A percentile compares a stretch with the other conserved stretches of the same genome.
Evolutionary conservation across 1,284 basidiomycete genomes (phyloP).

Genomic region (Albatrellus sp.): DNA sequence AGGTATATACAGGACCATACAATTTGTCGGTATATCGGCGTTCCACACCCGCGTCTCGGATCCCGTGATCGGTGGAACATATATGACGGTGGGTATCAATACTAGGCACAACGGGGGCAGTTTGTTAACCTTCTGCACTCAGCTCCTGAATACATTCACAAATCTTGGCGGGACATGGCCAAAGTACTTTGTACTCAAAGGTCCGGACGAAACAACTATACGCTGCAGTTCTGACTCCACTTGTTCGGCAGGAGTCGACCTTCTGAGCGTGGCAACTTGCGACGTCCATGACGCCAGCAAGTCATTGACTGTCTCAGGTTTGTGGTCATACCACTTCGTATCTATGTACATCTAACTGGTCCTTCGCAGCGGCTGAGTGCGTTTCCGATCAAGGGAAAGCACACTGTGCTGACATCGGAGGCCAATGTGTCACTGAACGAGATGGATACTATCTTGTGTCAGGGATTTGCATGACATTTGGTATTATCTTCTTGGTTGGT

Average conservation of each 20-base stretch:
- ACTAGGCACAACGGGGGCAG: no score
- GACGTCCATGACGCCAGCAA: constrained; percentile 43
- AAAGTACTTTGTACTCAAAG: constrained; percentile 84
- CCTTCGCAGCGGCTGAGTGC: constrained; percentile 59
- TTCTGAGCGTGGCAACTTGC: constrained; percentile 77
- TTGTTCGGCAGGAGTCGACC: constrained; percentile 56
- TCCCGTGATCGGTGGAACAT: constrained; percentile 93
- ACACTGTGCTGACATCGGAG: constrained; percentile 64
- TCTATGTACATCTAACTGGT: constrained; percentile 2
- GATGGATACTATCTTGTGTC: constrained; percentile 93
- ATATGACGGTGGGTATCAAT: constrained; percentile 74
- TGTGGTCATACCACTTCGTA: constrained; percentile 9
- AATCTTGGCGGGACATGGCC: constrained; percentile 99
- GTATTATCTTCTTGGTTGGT: constrained; percentile 56
- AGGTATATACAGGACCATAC: constrained; percentile 62
- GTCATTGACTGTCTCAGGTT: constrained; percentile 49
- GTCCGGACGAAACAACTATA: constrained; percentile 19
- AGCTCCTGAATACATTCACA: constrained; percentile 92
- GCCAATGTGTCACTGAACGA: constrained; percentile 70
- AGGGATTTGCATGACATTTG: constrained; percentile 66
- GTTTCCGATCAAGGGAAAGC: constrained; percentile 83
- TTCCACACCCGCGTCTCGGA: constrained; percentile 98
- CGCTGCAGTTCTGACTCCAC: constrained; percentile 6
- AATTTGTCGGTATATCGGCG: constrained; percentile 96
- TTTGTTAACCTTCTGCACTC: constrained; percentile 8